Conservation (phyloP, 2,329 filamentous ascomycete genomes). For the Botrytis medusae region DNA sequence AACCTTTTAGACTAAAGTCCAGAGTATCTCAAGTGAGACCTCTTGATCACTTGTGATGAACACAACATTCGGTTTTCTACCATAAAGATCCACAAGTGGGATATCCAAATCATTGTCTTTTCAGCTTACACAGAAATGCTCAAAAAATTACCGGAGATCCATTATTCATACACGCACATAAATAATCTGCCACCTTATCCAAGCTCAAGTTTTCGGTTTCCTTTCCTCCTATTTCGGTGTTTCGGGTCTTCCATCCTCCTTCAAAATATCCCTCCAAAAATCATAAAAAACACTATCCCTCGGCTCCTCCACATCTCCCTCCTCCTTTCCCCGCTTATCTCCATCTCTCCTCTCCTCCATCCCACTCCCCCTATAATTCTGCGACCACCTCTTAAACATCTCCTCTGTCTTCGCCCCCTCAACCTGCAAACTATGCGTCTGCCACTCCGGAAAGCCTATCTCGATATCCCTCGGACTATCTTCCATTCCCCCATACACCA, state of each 20-base stretch:
- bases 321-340: neutral
- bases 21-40: no score
- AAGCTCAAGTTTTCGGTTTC: neutral
- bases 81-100: neutral
- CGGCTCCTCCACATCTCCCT: neutral
- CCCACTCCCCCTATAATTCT: neutral
- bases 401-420: constrained; percentile 4
- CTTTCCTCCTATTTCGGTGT: neutral
- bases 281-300: constrained; percentile 11
- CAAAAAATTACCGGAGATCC: neutral
- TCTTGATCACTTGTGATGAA: neutral
- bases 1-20: neutral
- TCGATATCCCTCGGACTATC: constrained; percentile 12
- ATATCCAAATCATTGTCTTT: neutral
- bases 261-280: constrained; percentile 6
- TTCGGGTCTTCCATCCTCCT: neutral
- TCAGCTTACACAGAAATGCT: no score
- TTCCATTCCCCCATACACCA: neutral
- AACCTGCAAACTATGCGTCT: neutral
- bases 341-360: neutral
- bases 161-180: neutral
- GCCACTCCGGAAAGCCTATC: constrained; percentile 10
- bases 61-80: neutral
- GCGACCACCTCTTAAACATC: constrained; percentile 18
- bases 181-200: neutral